Conservation (phyloP, 176 grass and related monocot genomes). For the Cymbopogon citratus region DNA sequence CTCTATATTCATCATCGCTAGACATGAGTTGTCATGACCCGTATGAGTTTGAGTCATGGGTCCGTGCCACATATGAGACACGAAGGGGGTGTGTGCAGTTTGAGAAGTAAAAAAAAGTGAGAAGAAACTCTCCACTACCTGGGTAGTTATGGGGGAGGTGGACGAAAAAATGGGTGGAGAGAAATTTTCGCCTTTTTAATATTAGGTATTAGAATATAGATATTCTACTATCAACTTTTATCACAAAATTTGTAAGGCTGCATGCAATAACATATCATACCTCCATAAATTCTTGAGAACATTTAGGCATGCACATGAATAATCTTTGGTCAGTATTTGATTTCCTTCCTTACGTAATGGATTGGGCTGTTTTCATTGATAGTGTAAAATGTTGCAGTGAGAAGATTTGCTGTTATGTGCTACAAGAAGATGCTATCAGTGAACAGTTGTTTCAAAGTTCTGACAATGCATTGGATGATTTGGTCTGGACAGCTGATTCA, state of each 20-base stretch:
- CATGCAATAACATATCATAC: background rate
- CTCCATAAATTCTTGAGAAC: background rate
- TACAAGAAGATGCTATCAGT: constrained; percentile 89
- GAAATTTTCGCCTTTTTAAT: too few relatives aligned
- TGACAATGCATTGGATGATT: constrained; percentile 76
- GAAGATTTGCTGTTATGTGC: constrained; percentile 49
- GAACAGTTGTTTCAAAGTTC: constrained; percentile 94
- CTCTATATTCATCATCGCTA: background rate
- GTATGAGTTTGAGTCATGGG: background rate
- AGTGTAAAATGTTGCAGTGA: constrained; percentile 41
- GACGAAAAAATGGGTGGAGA: too few relatives aligned
- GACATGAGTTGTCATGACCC: background rate
- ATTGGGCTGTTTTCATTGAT: constrained; percentile 13
- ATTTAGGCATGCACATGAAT: background rate
- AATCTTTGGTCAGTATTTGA: background rate
- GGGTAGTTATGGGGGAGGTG: too few relatives aligned
- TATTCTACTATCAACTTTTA: background rate
- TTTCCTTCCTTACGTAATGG: background rate
- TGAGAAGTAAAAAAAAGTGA: too few relatives aligned
- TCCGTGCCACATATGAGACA: background rate
- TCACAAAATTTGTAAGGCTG: background rate
- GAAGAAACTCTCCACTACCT: too few relatives aligned
- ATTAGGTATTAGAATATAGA: too few relatives aligned
- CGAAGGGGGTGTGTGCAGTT: too few relatives aligned
- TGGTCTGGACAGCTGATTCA: constrained; percentile 83